Percentiles rank a stretch among this genome's conserved stretches.
phyloP scores from a whole-genome alignment of 495 filamentous ascomycete species.

The Neurospora tetrasperma region DNA sequence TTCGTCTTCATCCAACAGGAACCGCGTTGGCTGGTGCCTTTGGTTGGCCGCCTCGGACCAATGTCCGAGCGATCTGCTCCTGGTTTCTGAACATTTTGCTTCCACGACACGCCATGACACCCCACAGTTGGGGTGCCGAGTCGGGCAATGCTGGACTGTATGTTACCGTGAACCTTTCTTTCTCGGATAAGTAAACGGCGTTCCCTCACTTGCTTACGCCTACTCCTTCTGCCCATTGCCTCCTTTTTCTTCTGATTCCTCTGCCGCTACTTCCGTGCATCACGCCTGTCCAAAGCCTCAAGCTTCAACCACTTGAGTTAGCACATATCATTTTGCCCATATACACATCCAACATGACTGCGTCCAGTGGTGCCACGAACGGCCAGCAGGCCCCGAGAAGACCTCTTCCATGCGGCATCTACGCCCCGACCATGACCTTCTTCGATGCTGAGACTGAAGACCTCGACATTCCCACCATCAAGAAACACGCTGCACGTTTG shows the following conservation, averaged over 20 bases:
- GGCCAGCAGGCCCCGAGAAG: conserved; percentile 36
- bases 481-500: conserved; percentile 70
- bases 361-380: conserved; percentile 25
- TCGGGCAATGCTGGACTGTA: neutral
- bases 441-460: conserved; percentile 76
- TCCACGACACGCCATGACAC: neutral
- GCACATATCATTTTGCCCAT: neutral
- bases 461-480: conserved; percentile 69
- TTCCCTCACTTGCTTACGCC: neutral
- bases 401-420: conserved; percentile 73
- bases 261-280: neutral
- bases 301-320: neutral
- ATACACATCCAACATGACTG: conserved; percentile 21
- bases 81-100: neutral
- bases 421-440: conserved; percentile 85
- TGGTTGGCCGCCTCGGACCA: conserved; percentile 19
- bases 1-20: neutral
- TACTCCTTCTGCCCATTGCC: neutral
- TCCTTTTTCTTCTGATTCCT: neutral
- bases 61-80: conserved; percentile 26
- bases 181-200: neutral
- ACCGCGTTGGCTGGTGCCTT: neutral
- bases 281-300: conserved; percentile 9
- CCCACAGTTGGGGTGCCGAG: neutral
- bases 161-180: neutral